Evolutionary conservation across 345 rosid species (phyloP).

Genomic region (Kernera saxatilis): DNA sequence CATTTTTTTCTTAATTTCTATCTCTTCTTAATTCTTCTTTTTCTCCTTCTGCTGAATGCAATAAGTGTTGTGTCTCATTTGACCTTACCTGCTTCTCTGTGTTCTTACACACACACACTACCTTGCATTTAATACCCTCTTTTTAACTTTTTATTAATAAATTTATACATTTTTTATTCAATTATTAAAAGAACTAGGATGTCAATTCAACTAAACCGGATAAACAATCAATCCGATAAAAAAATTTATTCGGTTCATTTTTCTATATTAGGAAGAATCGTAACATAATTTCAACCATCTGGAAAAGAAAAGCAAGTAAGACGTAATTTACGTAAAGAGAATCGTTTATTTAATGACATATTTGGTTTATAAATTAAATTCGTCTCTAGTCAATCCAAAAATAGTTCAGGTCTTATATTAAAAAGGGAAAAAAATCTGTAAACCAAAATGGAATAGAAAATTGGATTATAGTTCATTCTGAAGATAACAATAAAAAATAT

Average conservation of each 20-base stretch:
- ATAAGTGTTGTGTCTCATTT: conserved; percentile 21
- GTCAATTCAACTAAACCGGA: background rate
- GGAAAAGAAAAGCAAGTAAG: background rate
- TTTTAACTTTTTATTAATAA: background rate
- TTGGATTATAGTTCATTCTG: background rate
- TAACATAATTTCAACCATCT: background rate
- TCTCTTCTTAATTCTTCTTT: background rate
- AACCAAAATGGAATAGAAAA: background rate
- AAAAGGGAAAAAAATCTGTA: background rate
- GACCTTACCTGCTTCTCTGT: conserved; percentile 27
- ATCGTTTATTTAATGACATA: background rate
- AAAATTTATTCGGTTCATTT: background rate
- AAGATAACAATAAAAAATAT: background rate
- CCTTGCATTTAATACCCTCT: conserved; percentile 26
- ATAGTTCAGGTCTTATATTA: background rate
- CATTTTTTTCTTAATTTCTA: background rate
- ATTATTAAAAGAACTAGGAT: background rate
- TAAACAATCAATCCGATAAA: background rate
- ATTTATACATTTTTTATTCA: background rate
- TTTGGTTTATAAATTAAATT: background rate
- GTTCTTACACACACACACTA: conserved; percentile 24
- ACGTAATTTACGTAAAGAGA: background rate
- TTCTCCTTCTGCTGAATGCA: conserved; percentile 24
- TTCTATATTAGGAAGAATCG: background rate
- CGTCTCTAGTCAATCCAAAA: background rate